Evolutionary conservation across 495 filamentous ascomycete species (phyloP).

Genomic region (Annulohypoxylon maeteangense): DNA sequence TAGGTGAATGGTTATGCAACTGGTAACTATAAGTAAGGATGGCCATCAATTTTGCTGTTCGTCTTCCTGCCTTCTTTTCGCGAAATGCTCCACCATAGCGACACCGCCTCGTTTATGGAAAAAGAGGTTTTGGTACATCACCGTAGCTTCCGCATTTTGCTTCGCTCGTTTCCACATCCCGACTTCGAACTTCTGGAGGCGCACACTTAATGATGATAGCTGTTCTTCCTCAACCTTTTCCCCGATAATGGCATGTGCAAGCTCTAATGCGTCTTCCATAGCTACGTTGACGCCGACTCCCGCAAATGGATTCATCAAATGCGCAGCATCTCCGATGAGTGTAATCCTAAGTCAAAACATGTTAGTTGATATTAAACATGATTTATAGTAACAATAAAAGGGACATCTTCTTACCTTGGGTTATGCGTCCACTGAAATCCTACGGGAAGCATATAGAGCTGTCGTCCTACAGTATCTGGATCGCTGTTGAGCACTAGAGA

Average conservation of each 20-base stretch:
- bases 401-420: neutral
- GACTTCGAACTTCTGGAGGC: neutral
- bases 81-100: neutral
- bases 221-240: neutral
- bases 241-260: neutral
- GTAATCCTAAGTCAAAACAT: neutral
- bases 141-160: neutral
- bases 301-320: constrained; percentile 9
- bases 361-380: neutral
- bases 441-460: neutral
- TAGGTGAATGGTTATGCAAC: too few species aligned
- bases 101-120: neutral
- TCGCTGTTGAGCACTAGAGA: neutral
- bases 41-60: too few species aligned
- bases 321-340: constrained; percentile 1
- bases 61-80: neutral
- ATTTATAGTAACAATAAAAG: neutral
- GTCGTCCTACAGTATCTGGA: neutral
- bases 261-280: constrained; percentile 8
- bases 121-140: neutral
- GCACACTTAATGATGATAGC: neutral
- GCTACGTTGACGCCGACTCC: constrained; percentile 16
- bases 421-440: neutral
- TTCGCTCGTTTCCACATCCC: neutral
- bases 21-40: too few species aligned